Conservation (phyloP, 495 filamentous ascomycete species). For the Pyrenula aspistea region DNA sequence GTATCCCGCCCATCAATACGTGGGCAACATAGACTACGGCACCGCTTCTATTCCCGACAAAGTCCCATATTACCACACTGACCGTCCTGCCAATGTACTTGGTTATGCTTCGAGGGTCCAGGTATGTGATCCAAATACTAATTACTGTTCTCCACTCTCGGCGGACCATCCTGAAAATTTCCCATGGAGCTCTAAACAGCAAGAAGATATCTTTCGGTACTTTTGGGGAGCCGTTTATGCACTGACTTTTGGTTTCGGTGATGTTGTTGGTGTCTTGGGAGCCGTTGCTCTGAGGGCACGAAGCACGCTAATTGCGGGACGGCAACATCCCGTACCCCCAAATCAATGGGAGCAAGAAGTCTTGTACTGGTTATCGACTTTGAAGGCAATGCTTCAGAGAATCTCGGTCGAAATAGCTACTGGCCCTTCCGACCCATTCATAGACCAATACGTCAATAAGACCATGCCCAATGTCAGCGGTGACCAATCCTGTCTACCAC, state of each 20-base stretch:
- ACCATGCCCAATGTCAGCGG: neutral
- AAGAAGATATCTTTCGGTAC: neutral
- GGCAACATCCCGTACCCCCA: slow-evolving; percentile 11
- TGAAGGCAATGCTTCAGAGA: slow-evolving; percentile 5
- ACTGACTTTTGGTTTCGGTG: slow-evolving; percentile 16
- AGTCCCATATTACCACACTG: slow-evolving; percentile 6
- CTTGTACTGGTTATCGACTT: slow-evolving; percentile 8
- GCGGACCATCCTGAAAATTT: neutral
- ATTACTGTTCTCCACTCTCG: slow-evolving; percentile 7
- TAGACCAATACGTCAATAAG: neutral
- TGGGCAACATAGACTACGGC: neutral
- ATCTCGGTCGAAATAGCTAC: slow-evolving; percentile 6
- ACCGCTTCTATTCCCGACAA: neutral
- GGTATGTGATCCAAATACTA: slow-evolving; percentile 13
- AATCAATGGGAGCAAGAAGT: slow-evolving; percentile 19
- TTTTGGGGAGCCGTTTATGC: slow-evolving; percentile 11
- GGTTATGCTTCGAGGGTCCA: slow-evolving; percentile 19
- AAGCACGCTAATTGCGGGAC: slow-evolving; percentile 5
- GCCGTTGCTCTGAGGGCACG: slow-evolving; percentile 10
- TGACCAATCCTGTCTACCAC: neutral
- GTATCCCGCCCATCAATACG: slow-evolving; percentile 8
- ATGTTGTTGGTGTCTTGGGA: slow-evolving; percentile 14
- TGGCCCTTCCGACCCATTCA: neutral
- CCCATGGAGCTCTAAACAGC: neutral
- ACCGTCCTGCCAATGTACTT: slow-evolving; percentile 6